Conservation (phyloP, 2,329 filamentous ascomycete species). For the Neopestalotiopsis rosae region DNA sequence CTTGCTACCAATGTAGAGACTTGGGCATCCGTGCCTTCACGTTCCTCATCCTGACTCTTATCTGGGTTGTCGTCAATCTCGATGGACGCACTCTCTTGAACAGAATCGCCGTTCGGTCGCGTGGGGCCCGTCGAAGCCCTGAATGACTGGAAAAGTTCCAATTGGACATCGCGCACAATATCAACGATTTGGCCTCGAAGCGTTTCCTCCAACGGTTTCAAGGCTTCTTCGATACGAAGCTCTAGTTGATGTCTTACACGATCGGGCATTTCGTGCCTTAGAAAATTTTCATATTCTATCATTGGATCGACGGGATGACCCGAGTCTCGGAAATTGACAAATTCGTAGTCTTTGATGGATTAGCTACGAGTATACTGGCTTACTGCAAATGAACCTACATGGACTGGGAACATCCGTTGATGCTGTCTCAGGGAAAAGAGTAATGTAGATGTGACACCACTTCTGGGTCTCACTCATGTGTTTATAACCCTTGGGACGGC, state of each 20-base stretch:
- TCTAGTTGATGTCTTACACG: slow-evolving; percentile 23
- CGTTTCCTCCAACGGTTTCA: slow-evolving; percentile 23
- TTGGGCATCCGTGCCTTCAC: no score
- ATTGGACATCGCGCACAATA: slow-evolving; percentile 23
- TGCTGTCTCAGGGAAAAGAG: slow-evolving; percentile 24
- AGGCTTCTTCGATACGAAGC: slow-evolving; percentile 20
- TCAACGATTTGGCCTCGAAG: slow-evolving; percentile 23
- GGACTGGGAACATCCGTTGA: slow-evolving; percentile 19
- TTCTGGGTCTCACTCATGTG: slow-evolving; percentile 22
- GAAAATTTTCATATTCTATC: slow-evolving; percentile 22
- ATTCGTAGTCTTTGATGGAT: slow-evolving; percentile 4
- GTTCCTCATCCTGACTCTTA: not conserved
- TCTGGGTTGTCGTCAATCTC: not conserved
- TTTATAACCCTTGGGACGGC: slow-evolving; percentile 19
- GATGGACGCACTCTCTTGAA: not conserved
- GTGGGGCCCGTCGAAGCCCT: not conserved
- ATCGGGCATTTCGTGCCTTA: slow-evolving; percentile 20
- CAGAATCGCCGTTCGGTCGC: not conserved
- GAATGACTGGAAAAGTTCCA: slow-evolving; percentile 18
- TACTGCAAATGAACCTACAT: no score
- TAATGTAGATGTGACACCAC: slow-evolving; percentile 22
- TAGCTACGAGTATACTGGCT: not conserved
- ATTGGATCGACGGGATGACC: slow-evolving; percentile 6
- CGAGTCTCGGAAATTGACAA: not conserved
- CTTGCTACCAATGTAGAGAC: not conserved